Evolutionary conservation across 2,329 filamentous ascomycete genomes (phyloP).

Genomic region (Furcasterigmium furcatum): DNA sequence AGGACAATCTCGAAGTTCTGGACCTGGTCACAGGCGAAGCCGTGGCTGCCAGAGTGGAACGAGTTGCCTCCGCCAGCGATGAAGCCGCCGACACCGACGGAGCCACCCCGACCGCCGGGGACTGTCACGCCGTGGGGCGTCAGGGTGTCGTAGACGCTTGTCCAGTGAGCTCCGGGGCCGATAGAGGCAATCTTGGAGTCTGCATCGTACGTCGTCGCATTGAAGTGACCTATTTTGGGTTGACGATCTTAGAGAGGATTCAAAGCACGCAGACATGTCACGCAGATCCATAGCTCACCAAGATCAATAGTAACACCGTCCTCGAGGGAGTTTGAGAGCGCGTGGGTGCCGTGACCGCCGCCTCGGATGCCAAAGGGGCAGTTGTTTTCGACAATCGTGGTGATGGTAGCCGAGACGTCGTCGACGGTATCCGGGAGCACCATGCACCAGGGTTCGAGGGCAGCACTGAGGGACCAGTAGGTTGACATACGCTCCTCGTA

Average conservation of each 20-base stretch:
- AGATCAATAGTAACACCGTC: slow-evolving; percentile 34
- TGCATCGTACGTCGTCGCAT: slow-evolving; percentile 22
- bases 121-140: slow-evolving; percentile 25
- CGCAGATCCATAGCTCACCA: slow-evolving; percentile 12
- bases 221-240: slow-evolving; percentile 27
- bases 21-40: slow-evolving; percentile 44
- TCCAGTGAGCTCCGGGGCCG: slow-evolving; percentile 31
- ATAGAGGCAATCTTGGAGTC: slow-evolving; percentile 24
- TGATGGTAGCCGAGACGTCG: slow-evolving; percentile 32
- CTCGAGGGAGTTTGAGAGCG: slow-evolving; percentile 29
- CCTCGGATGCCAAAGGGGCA: slow-evolving; percentile 34
- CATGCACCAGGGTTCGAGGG: slow-evolving; percentile 30
- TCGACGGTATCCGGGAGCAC: slow-evolving; percentile 25
- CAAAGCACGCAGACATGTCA: neutral
- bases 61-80: slow-evolving; percentile 31
- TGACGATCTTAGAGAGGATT: too few species aligned
- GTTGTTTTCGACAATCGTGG: slow-evolving; percentile 21
- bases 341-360: slow-evolving; percentile 30
- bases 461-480: slow-evolving; percentile 33
- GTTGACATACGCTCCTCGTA: slow-evolving; percentile 25
- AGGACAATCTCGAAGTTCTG: slow-evolving; percentile 43
- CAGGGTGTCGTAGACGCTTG: slow-evolving; percentile 30
- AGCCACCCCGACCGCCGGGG: slow-evolving; percentile 29
- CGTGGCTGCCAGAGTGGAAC: slow-evolving; percentile 30
- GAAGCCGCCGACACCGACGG: slow-evolving; percentile 31